phyloP scores from a whole-genome alignment of 495 filamentous ascomycete genomes.

The Aspergillus conjunctus region DNA sequence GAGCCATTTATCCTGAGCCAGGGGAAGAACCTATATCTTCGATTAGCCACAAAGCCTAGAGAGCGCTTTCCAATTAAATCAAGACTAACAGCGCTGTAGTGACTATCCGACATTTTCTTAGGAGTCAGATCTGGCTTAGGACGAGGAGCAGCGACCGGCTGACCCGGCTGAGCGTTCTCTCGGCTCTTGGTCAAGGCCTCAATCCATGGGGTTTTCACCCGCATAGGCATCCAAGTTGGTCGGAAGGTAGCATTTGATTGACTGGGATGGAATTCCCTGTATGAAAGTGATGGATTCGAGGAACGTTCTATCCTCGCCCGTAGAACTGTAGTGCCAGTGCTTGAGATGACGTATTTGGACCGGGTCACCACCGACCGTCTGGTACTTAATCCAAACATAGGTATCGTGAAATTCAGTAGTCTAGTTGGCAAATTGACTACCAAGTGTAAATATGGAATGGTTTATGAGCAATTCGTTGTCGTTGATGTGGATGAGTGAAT shows the following conservation, averaged over 20 bases:
- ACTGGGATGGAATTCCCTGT: constrained; percentile 35
- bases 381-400: constrained; percentile 26
- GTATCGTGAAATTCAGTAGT: background rate
- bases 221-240: constrained; percentile 52
- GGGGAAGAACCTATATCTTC: constrained; percentile 57
- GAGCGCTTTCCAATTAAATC: background rate
- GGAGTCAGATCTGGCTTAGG: constrained; percentile 55
- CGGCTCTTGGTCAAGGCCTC: constrained; percentile 60
- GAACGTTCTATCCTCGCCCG: constrained; percentile 8
- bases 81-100: constrained; percentile 58
- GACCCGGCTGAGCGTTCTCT: constrained; percentile 36
- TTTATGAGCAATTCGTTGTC: background rate
- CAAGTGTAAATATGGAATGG: background rate
- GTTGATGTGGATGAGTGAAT: background rate
- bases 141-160: constrained; percentile 34
- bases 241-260: constrained; percentile 31
- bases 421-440: background rate
- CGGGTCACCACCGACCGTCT: constrained; percentile 23
- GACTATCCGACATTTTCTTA: constrained; percentile 68
- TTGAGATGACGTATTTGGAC: constrained; percentile 18
- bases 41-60: constrained; percentile 17
- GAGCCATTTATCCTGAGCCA: constrained; percentile 71
- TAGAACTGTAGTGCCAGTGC: constrained; percentile 6
- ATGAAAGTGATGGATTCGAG: constrained; percentile 3
- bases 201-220: constrained; percentile 71